Conservation (phyloP, 257 asterid genomes). For the Jacaranda mimosifolia region DNA sequence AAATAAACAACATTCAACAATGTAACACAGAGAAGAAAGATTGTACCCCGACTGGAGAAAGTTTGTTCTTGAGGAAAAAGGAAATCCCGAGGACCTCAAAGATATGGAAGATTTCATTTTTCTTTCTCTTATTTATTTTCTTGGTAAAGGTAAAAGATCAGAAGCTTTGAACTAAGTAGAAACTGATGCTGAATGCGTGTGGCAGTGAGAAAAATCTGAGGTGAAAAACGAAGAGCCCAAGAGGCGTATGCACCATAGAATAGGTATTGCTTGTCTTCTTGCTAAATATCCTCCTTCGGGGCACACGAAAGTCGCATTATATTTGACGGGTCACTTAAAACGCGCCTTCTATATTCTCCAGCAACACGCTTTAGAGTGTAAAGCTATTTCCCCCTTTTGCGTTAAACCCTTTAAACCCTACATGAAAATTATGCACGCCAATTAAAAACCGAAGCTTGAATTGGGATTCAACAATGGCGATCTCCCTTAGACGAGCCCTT, state of each 20-base stretch:
- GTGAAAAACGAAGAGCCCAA: not conserved
- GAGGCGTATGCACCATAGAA: constrained; percentile 27
- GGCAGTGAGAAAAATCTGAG: constrained; percentile 18
- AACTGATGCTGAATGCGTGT: constrained; percentile 13
- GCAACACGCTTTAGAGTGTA: not conserved
- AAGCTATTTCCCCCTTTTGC: not conserved
- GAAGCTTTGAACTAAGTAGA: not conserved
- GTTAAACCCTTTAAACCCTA: constrained; percentile 40
- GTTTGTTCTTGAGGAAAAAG: constrained; percentile 33
- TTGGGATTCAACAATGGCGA: constrained; percentile 57
- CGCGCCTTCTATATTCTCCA: no score
- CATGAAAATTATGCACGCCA: not conserved
- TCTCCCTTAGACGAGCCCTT: constrained; percentile 63
- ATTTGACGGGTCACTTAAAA: no score
- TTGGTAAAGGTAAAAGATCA: not conserved
- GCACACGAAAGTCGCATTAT: not conserved
- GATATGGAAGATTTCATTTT: constrained; percentile 41
- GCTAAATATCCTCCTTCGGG: constrained; percentile 4
- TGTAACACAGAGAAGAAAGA: constrained; percentile 5
- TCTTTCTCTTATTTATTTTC: not conserved
- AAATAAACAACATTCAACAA: not conserved
- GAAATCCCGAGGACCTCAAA: constrained; percentile 32
- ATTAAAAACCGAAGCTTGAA: constrained; percentile 21
- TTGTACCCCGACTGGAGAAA: constrained; percentile 48
- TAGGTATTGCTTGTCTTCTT: constrained; percentile 28